Evolutionary conservation across 495 filamentous ascomycete genomes (phyloP).

Genomic region (Podospora sp.): DNA sequence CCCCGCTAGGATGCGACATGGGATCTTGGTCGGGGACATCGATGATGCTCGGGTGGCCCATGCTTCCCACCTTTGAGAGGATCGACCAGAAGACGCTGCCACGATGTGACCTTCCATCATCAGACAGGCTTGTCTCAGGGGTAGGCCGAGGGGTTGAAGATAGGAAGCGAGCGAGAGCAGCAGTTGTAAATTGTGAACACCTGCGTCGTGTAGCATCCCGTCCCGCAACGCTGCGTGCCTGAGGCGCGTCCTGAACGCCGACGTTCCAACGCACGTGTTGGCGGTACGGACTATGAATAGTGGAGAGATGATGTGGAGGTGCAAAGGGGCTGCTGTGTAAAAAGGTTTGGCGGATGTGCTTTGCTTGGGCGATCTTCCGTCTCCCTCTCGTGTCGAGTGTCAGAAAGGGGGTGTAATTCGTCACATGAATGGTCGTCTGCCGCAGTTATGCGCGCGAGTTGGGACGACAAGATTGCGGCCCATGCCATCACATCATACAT

Average conservation of each 20-base stretch:
- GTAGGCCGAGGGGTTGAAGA: slow-evolving; percentile 6
- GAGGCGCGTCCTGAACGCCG: slow-evolving; percentile 2
- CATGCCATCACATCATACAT: not conserved
- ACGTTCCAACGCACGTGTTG: slow-evolving; percentile 8
- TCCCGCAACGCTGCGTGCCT: not conserved
- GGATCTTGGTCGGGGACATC: slow-evolving; percentile 28
- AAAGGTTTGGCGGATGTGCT: slow-evolving; percentile 11
- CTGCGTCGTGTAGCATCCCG: slow-evolving; percentile 7
- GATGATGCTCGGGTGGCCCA: slow-evolving; percentile 24
- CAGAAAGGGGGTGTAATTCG: slow-evolving; percentile 6
- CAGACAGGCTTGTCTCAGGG: slow-evolving; percentile 29
- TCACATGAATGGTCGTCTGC: slow-evolving; percentile 9
- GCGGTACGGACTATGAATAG: not conserved
- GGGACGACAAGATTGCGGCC: slow-evolving; percentile 17
- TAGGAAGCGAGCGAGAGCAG: not conserved
- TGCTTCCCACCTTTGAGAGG: slow-evolving; percentile 11
- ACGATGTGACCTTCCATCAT: slow-evolving; percentile 33
- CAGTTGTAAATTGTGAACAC: not conserved
- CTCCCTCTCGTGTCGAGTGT: not conserved
- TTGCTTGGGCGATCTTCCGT: slow-evolving; percentile 18
- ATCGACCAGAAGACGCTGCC: slow-evolving; percentile 23
- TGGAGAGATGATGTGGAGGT: not conserved
- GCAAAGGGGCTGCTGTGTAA: not conserved
- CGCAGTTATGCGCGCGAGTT: slow-evolving; percentile 21
- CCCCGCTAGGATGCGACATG: slow-evolving; percentile 30